phyloP scores from a whole-genome alignment of 2,329 filamentous ascomycete species.

The Ceratocystis albifundus region DNA sequence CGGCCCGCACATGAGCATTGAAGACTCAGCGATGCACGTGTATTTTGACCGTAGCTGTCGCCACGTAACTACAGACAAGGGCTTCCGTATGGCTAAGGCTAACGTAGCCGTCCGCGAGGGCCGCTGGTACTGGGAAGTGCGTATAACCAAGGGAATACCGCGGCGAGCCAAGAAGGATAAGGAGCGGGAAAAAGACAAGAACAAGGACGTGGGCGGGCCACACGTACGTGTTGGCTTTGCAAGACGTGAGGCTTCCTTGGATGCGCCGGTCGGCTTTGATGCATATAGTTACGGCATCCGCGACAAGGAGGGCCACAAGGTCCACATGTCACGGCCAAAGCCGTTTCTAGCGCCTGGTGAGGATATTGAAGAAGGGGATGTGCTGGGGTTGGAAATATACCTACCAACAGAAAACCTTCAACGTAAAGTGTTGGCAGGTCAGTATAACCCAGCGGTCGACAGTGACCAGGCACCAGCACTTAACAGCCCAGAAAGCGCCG shows the following conservation, averaged over 20 bases:
- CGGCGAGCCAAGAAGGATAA: constrained; percentile 31
- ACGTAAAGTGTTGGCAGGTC: constrained; percentile 73
- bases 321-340: constrained; percentile 87
- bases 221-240: constrained; percentile 82
- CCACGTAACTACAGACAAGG: constrained; percentile 79
- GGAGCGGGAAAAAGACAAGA: constrained; percentile 29
- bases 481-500: constrained; percentile 33
- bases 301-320: constrained; percentile 80
- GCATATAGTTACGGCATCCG: constrained; percentile 90
- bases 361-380: constrained; percentile 76
- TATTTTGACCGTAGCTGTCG: constrained; percentile 65
- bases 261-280: constrained; percentile 76
- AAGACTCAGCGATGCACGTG: constrained; percentile 78
- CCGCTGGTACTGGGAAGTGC: constrained; percentile 88
- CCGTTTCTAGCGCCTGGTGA: constrained; percentile 73
- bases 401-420: constrained; percentile 78
- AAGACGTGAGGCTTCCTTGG: constrained; percentile 65
- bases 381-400: constrained; percentile 86
- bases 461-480: constrained; percentile 34
- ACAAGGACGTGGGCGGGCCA: constrained; percentile 37
- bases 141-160: constrained; percentile 65
- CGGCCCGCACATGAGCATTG: constrained; percentile 76
- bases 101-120: constrained; percentile 87
- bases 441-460: constrained; percentile 79
- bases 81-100: constrained; percentile 79